phyloP scores from a whole-genome alignment of 2,329 filamentous ascomycete species.

The Madurella fahalii region DNA sequence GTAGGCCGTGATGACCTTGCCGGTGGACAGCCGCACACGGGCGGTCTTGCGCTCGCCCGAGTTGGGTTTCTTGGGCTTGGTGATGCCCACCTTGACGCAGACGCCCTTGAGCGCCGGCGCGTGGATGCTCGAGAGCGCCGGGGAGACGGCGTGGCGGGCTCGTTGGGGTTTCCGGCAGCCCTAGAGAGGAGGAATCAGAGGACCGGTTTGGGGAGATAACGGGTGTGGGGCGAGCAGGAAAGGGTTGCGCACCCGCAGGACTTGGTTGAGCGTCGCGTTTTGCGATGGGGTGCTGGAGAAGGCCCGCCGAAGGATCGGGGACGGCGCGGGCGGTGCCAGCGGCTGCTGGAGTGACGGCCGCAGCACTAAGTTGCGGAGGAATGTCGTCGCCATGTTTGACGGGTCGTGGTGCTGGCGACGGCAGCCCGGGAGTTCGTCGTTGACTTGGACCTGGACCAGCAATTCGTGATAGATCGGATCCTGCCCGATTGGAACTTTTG shows the following conservation, averaged over 20 bases:
- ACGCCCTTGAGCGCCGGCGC: constrained; percentile 90
- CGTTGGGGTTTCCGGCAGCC: constrained; percentile 76
- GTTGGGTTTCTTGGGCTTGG: constrained; percentile 97
- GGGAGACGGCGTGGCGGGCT: constrained; percentile 82
- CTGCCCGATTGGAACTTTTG: constrained; percentile 9
- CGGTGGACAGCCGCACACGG: constrained; percentile 81
- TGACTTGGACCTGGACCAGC: constrained; percentile 9
- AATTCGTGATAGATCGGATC: constrained; percentile 3
- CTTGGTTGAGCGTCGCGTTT: constrained; percentile 68
- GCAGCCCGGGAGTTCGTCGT: constrained; percentile 8
- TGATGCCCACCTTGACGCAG: constrained; percentile 88
- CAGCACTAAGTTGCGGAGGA: constrained; percentile 31
- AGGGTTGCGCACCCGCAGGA: constrained; percentile 49
- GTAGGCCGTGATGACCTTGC: constrained; percentile 84
- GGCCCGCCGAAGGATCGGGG: constrained; percentile 32
- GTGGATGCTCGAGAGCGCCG: constrained; percentile 65
- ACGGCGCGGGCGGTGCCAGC: constrained; percentile 17
- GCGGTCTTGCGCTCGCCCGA: constrained; percentile 96
- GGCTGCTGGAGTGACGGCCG: constrained; percentile 29
- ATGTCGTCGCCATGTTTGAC: constrained; percentile 32
- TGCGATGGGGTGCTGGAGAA: constrained; percentile 43
- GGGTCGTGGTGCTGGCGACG: constrained; percentile 8
- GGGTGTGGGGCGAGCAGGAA: not conserved
- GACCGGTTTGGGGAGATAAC: not conserved
- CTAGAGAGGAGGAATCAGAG: constrained; percentile 29